Evolutionary conservation across 2,329 filamentous ascomycete genomes (phyloP).

Genomic region (Ceratocystis ficicola): DNA sequence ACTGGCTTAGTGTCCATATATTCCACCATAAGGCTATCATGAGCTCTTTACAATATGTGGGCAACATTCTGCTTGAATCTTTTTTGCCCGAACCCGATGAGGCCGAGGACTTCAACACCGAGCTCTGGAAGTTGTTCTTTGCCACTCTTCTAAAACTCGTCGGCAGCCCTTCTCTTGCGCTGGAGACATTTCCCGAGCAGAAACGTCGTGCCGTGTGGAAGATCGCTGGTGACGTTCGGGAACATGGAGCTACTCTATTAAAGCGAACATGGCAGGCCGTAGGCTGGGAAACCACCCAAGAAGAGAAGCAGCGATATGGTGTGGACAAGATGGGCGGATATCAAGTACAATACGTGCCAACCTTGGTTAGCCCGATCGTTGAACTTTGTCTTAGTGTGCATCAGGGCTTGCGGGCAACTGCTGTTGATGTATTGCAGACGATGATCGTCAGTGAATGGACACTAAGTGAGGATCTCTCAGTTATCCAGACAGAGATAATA

Average conservation of each 20-base stretch:
- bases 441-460: conserved; percentile 99
- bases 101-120: conserved; percentile 81
- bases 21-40: conserved; percentile 87
- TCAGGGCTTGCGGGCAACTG: conserved; percentile 76
- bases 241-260: conserved; percentile 77
- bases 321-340: conserved; percentile 84
- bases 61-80: conserved; percentile 64
- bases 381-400: conserved; percentile 93
- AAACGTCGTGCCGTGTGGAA: conserved; percentile 96
- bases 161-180: conserved; percentile 71
- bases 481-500: conserved; percentile 93
- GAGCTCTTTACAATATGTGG: conserved; percentile 70
- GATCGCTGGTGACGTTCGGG: conserved; percentile 90
- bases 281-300: conserved; percentile 79
- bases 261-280: conserved; percentile 86
- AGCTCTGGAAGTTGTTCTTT: conserved; percentile 90
- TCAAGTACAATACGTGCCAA: conserved; percentile 94
- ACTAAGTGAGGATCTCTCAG: conserved; percentile 76
- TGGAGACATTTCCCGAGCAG: conserved; percentile 95
- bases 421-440: conserved; percentile 84
- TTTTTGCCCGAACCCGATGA: conserved; percentile 85
- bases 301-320: conserved; percentile 67
- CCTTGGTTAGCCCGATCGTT: conserved; percentile 79
- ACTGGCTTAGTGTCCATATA: conserved; percentile 87
- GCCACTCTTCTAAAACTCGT: conserved; percentile 79